These are phyloP conservation scores for Mucor circinelloides DNA, from an alignment of 371 early-diverging fungal species.

Conservation along the genomic window DNA sequence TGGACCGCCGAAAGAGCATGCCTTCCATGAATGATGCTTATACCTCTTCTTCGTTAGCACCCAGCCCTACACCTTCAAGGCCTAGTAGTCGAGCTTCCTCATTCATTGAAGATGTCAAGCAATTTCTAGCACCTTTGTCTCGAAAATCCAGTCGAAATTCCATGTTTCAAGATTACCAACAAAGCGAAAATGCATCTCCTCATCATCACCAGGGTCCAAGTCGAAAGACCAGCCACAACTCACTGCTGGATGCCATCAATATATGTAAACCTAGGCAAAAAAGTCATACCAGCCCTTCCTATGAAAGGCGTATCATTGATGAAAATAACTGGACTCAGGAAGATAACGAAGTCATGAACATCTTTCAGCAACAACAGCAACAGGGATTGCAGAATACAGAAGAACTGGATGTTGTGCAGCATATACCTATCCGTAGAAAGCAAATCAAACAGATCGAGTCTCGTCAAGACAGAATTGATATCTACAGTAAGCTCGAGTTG, in stretches of 20 bases:
- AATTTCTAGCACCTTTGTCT: slow-evolving; percentile 22
- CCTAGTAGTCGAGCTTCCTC: slow-evolving; percentile 31
- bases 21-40: slow-evolving; percentile 12
- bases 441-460: slow-evolving; percentile 25
- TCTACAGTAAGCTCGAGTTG: slow-evolving; percentile 28
- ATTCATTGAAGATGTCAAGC: slow-evolving; percentile 30
- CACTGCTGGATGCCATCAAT: slow-evolving; percentile 23
- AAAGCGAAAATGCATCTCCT: background rate
- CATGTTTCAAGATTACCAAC: slow-evolving; percentile 17
- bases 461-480: slow-evolving; percentile 19
- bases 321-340: slow-evolving; percentile 1
- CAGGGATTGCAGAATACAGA: background rate
- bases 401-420: background rate
- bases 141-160: slow-evolving; percentile 29
- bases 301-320: slow-evolving; percentile 11
- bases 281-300: background rate
- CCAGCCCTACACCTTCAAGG: slow-evolving; percentile 12
- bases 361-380: slow-evolving; percentile 1
- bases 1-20: slow-evolving; percentile 27
- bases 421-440: slow-evolving; percentile 24
- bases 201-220: background rate
- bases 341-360: background rate
- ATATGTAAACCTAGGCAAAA: slow-evolving; percentile 21
- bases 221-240: slow-evolving; percentile 22
- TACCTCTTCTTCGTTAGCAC: background rate